Evolutionary conservation across 2,329 filamentous ascomycete genomes (phyloP).

Genomic region (Monosporascus sp.): DNA sequence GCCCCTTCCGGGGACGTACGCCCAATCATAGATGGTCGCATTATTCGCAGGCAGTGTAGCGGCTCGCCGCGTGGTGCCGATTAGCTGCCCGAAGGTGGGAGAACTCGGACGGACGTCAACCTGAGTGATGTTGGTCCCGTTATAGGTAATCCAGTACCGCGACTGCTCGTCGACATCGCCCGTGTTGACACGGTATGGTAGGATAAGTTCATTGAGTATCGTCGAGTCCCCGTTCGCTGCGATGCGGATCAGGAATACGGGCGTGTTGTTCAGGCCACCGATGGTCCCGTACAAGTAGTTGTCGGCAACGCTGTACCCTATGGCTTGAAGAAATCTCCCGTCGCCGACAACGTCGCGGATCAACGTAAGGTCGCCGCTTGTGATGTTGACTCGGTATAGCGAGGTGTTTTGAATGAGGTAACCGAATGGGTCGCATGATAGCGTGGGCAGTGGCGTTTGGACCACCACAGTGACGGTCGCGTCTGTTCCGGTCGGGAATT

Average conservation of each 20-base stretch:
- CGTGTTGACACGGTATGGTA: not conserved
- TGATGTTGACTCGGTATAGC: slow-evolving; percentile 11
- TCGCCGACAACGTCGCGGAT: slow-evolving; percentile 4
- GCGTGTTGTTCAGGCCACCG: not conserved
- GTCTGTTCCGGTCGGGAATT: not conserved
- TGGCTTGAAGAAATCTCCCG: slow-evolving; percentile 7
- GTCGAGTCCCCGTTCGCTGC: slow-evolving; percentile 4
- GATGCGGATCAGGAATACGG: slow-evolving; percentile 9
- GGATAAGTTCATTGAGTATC: not conserved
- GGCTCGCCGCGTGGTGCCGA: not conserved
- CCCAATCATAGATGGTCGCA: slow-evolving; percentile 9
- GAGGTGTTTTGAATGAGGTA: slow-evolving; percentile 9
- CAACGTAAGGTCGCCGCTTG: not conserved
- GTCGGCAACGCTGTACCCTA: slow-evolving; percentile 14
- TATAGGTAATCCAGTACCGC: not conserved
- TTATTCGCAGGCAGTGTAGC: too few species aligned
- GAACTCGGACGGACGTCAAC: not conserved
- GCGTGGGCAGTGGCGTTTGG: slow-evolving; percentile 1
- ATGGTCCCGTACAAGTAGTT: slow-evolving; percentile 13
- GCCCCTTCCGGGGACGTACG: slow-evolving; percentile 11
- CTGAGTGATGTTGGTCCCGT: not conserved
- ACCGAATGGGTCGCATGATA: slow-evolving; percentile 11
- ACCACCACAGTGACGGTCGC: slow-evolving; percentile 1
- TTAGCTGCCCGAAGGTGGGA: not conserved
- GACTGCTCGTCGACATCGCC: slow-evolving; percentile 3